Base-by-base conservation (phyloP, 1,139 yeast genomes). In the Yamadazyma aaseri region DNA sequence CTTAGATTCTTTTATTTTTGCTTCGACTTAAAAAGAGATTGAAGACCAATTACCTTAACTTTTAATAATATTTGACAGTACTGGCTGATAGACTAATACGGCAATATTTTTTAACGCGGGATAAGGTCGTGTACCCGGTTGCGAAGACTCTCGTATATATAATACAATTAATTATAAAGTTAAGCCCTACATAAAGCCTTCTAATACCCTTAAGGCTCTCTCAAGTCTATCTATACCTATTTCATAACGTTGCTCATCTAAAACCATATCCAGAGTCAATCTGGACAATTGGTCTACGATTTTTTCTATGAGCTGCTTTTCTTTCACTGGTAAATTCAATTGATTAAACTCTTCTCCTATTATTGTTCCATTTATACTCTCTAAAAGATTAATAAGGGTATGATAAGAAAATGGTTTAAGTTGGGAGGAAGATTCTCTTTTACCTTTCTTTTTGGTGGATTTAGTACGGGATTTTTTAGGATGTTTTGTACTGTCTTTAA, bases 201-300 rank as follows among this genome's bases (percentile, higher is more conserved):
- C 97, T 34, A 90, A 65, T 1, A 89, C 95, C 36, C 86, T 66
- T 39, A 87, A 71, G 0, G 96, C 97, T 50, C 79, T 80, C 49
- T 83, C 86, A 45, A 90, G 63, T 42, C 97, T 65, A 43, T 76
- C 71, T 26, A 86, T 73, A n/a, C 96, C 96, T 41, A 85, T 85
- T 17, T 81, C 82, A 42, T 85, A 80, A 49, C 94, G 74, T 22
- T 76, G 78, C 27, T 85, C 86, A 56, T 90, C 96, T 35, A 86
- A 58, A 35, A 86, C 82, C 86, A 90, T 89, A 54, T 89, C 96
- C 38, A 90, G 86, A 3, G 95, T 86, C 41, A 90, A 71, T 48
- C 94, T 71, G 15, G 94, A 82, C 38, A 90, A 65, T 2, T 95
- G 82, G 50, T 87, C 95, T 4, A 90, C 85, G 31, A 90, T 78